phyloP scores from a whole-genome alignment of 805 yeast species.

The Kluyveromyces nonfermentans region DNA sequence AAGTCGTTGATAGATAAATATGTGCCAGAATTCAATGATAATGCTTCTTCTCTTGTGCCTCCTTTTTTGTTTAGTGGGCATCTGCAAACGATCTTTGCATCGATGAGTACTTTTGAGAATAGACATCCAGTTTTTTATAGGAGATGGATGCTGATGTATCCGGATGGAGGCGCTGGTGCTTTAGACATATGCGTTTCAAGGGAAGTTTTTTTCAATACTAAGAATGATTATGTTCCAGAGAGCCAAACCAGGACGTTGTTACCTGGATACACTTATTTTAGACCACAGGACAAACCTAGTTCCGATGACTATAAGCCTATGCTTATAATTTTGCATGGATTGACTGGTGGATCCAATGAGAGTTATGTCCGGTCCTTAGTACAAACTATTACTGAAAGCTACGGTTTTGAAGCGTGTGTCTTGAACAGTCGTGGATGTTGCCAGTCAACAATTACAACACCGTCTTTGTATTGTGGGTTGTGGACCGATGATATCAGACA shows the following conservation, averaged over 20 bases:
- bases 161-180: constrained; percentile 60
- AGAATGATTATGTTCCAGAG: constrained; percentile 15
- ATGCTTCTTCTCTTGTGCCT: constrained; percentile 39
- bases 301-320: constrained; percentile 43
- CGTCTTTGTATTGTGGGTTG: constrained; percentile 57
- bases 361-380: constrained; percentile 58
- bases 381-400: constrained; percentile 28
- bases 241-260: constrained; percentile 31
- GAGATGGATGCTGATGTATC: constrained; percentile 41
- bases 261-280: constrained; percentile 19
- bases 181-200: constrained; percentile 52
- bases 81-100: constrained; percentile 60
- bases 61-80: constrained; percentile 58
- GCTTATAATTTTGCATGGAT: constrained; percentile 61
- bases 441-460: constrained; percentile 56
- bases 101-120: constrained; percentile 35
- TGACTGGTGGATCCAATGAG: constrained; percentile 82
- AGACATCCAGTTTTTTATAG: constrained; percentile 53
- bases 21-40: constrained; percentile 38
- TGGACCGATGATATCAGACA: constrained; percentile 63
- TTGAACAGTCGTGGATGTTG: constrained; percentile 74
- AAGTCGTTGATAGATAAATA: constrained; percentile 26
- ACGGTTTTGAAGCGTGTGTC: constrained; percentile 55
- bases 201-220: constrained; percentile 26
- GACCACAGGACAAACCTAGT: constrained; percentile 22